A percentile compares a stretch with the other conserved stretches of the same genome.
phyloP scores from a whole-genome alignment of 768 basidiomycete genomes.

The Podaxis pistillaris region DNA sequence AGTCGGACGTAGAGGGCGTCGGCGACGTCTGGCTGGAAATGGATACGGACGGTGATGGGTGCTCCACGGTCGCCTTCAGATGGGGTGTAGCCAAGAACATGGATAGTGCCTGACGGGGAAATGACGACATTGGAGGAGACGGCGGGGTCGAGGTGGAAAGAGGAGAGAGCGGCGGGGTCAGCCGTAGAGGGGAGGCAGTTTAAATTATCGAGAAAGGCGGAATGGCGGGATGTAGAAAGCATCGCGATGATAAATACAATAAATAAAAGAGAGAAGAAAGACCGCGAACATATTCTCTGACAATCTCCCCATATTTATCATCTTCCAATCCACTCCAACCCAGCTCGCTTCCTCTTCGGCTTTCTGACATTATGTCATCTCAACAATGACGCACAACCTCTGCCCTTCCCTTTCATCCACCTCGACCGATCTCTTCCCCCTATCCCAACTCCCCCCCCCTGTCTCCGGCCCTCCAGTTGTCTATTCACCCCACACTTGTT shows the following conservation, averaged over 20 bases:
- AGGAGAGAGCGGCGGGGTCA: slow-evolving; percentile 4
- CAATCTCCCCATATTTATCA: slow-evolving; percentile 12
- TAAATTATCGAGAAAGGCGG: slow-evolving; percentile 15
- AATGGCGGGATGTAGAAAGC: slow-evolving; percentile 10
- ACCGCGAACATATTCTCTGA: not conserved
- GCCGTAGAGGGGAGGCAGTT: slow-evolving; percentile 4
- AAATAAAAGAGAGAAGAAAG: slow-evolving; percentile 4
- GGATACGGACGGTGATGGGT: slow-evolving; percentile 62
- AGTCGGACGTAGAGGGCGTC: slow-evolving; percentile 67
- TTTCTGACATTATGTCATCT: not conserved
- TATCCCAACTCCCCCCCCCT: not conserved
- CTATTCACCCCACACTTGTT: not conserved
- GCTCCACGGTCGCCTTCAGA: slow-evolving; percentile 61
- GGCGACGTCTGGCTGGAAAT: slow-evolving; percentile 49
- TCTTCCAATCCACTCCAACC: not conserved
- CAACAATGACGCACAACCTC: slow-evolving; percentile 11
- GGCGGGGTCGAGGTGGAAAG: slow-evolving; percentile 13
- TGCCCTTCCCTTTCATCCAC: not conserved
- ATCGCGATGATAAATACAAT: slow-evolving; percentile 4
- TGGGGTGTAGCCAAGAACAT: slow-evolving; percentile 65
- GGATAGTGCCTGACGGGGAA: slow-evolving; percentile 54
- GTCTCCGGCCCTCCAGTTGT: not conserved
- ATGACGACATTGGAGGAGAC: slow-evolving; percentile 31
- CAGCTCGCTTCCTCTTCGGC: not conserved
- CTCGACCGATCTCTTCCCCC: not conserved